Percentiles rank a stretch among this genome's conserved stretches.
phyloP scores from a whole-genome alignment of 139 green algal genomes.

The Pleodorina starrii region DNA sequence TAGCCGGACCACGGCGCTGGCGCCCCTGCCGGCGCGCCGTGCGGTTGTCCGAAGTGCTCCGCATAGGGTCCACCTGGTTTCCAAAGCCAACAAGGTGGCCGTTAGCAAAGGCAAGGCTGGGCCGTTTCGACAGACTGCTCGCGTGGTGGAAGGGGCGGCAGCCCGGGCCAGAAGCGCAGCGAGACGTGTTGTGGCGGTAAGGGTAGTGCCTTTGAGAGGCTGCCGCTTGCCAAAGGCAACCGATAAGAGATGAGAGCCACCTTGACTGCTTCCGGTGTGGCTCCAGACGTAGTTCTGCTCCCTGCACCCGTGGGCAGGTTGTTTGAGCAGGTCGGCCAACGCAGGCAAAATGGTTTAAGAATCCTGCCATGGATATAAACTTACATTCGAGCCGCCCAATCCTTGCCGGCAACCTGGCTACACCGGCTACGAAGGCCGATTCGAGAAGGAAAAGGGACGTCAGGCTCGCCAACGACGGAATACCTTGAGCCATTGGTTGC shows the following conservation, averaged over 20 bases:
- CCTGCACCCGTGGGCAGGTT: too few species aligned
- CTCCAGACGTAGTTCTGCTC: background rate
- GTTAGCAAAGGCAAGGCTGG: slow-evolving; percentile 14
- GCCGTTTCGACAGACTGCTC: background rate
- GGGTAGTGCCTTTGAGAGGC: background rate
- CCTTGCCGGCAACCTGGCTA: too few species aligned
- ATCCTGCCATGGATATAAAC: too few species aligned
- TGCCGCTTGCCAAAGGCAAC: background rate
- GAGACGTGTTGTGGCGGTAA: background rate
- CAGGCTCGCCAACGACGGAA: too few species aligned
- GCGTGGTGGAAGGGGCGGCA: background rate
- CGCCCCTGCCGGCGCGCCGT: background rate
- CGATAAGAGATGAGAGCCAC: slow-evolving; percentile 6
- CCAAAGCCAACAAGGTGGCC: slow-evolving; percentile 45
- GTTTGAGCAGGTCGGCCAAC: too few species aligned
- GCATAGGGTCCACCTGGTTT: slow-evolving; percentile 27
- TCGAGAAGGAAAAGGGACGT: too few species aligned
- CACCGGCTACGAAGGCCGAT: too few species aligned
- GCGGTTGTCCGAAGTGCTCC: slow-evolving; percentile 26
- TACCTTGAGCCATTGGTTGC: too few species aligned
- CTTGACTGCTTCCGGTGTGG: slow-evolving; percentile 26
- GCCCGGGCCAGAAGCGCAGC: background rate
- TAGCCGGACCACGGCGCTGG: background rate
- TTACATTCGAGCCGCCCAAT: too few species aligned
- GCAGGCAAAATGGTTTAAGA: background rate